Conservation (phyloP, 352 stramenopile species). For the Globisporangium canariense region DNA sequence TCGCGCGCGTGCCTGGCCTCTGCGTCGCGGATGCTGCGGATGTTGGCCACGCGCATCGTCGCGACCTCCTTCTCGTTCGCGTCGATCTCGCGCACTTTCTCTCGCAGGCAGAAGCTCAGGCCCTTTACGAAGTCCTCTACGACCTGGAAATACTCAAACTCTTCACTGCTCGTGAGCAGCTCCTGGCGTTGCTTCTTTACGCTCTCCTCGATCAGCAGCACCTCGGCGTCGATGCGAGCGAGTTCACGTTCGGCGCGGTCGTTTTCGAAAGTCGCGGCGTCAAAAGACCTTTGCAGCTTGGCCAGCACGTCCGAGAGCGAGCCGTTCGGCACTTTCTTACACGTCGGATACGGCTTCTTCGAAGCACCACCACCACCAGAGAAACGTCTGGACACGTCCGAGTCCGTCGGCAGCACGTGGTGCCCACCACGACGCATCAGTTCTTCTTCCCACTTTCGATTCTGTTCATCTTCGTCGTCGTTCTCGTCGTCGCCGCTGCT, state of each 20-base stretch:
- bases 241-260: constrained; percentile 50
- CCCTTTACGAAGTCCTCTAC: constrained; percentile 74
- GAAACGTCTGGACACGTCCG: not conserved
- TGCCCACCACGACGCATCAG: constrained; percentile 70
- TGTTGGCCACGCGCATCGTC: constrained; percentile 14
- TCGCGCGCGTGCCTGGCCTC: not conserved
- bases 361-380: not conserved
- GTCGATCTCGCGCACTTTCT: constrained; percentile 54
- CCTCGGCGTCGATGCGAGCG: constrained; percentile 49
- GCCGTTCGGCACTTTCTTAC: constrained; percentile 37
- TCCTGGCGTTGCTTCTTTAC: constrained; percentile 44
- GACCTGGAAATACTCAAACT: constrained; percentile 79
- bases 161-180: constrained; percentile 47
- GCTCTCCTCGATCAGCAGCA: constrained; percentile 36
- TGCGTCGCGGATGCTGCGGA: constrained; percentile 11
- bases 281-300: constrained; percentile 46
- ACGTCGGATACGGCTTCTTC: constrained; percentile 43
- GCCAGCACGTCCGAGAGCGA: constrained; percentile 48
- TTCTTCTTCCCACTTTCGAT: constrained; percentile 66
- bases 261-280: constrained; percentile 40
- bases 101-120: constrained; percentile 69
- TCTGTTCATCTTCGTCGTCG: constrained; percentile 49
- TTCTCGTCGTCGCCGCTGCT: constrained; percentile 20
- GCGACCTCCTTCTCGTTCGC: constrained; percentile 36
- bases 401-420: constrained; percentile 13